Evolutionary conservation across 345 rosid species (phyloP).

Genomic region (Citrus sp.): DNA sequence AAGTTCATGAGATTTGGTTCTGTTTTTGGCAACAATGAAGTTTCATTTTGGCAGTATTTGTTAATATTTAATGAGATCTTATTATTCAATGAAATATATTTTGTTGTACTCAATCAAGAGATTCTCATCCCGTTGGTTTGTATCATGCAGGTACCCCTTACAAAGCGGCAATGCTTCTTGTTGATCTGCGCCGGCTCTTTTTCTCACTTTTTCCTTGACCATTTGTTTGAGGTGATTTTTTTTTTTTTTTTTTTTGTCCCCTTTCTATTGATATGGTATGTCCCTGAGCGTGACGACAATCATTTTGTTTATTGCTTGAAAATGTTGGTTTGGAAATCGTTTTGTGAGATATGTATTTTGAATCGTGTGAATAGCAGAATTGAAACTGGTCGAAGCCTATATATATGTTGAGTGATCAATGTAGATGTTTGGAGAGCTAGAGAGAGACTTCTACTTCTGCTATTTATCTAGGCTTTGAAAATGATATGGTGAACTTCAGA

Average conservation of each 20-base stretch:
- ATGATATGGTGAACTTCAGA: not conserved
- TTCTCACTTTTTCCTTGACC: constrained; percentile 72
- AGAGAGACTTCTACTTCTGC: not conserved
- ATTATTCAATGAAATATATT: not conserved
- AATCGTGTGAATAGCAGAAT: not conserved
- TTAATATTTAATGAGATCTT: not conserved
- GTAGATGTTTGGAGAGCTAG: not conserved
- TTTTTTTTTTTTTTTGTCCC: not conserved
- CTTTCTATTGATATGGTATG: not conserved
- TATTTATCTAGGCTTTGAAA: not conserved
- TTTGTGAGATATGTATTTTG: not conserved
- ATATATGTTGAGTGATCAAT: not conserved
- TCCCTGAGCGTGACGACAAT: not conserved
- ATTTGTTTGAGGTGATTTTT: constrained; percentile 57
- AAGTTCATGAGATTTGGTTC: not conserved
- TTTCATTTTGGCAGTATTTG: not conserved
- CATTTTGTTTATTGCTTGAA: not conserved
- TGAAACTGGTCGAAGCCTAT: not conserved
- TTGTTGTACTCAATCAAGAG: not conserved
- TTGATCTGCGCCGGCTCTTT: constrained; percentile 55
- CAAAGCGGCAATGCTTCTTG: constrained; percentile 51
- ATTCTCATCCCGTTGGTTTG: not conserved
- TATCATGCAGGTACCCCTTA: constrained; percentile 45
- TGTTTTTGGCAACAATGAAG: not conserved
- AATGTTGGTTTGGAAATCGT: not conserved